Evolutionary conservation across 306 rosid species (phyloP).

Genomic region (Chamaecrista fasciculata): DNA sequence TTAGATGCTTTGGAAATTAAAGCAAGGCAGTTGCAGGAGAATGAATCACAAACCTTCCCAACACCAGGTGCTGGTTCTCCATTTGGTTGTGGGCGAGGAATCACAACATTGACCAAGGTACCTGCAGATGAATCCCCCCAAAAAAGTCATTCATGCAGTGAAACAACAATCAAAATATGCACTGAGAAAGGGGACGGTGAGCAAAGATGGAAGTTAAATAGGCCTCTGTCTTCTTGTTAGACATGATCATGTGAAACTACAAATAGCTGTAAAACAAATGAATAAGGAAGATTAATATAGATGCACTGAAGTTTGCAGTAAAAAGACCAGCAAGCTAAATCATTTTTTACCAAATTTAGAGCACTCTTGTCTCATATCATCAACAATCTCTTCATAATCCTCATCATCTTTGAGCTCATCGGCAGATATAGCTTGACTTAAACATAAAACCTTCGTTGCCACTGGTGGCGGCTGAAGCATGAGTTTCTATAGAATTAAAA

Average conservation of each 20-base stretch:
- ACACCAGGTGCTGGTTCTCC: conserved; percentile 69
- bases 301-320: conserved; percentile 22
- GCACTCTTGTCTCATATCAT: conserved; percentile 91
- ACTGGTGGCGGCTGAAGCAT: conserved; percentile 76
- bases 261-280: conserved; percentile 78
- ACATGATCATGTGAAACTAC: conserved; percentile 74
- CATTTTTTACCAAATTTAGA: conserved; percentile 70
- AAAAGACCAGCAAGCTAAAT: not conserved
- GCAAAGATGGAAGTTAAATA: conserved; percentile 56
- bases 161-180: conserved; percentile 6
- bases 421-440: conserved; percentile 73
- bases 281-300: conserved; percentile 49
- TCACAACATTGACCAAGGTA: conserved; percentile 65
- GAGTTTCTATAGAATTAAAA: conserved; percentile 58
- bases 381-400: conserved; percentile 87
- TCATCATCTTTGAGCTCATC: conserved; percentile 93
- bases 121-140: conserved; percentile 51
- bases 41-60: conserved; percentile 63
- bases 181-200: conserved; percentile 24
- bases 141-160: conserved; percentile 18
- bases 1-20: not conserved
- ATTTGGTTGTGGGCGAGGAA: conserved; percentile 77
- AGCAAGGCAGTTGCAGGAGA: no score
- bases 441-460: conserved; percentile 83
- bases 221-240: conserved; percentile 75